Base-by-base conservation (phyloP, 768 basidiomycete genomes). In the Mycena belliarum region DNA sequence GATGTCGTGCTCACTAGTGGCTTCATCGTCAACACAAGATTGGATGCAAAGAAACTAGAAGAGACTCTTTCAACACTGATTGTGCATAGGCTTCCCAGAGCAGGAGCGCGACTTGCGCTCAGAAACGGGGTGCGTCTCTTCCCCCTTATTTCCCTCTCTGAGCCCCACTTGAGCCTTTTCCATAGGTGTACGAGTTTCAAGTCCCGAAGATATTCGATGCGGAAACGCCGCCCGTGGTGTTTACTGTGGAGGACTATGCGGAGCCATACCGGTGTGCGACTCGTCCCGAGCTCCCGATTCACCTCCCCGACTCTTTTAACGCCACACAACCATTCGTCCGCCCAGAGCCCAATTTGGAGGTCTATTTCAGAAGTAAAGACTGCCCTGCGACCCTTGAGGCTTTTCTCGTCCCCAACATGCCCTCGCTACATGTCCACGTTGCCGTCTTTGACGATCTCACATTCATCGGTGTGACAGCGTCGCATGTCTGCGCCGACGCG, bases 371-470 rank as follows among this genome's bases (percentile, higher is more conserved):
- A 10, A 49, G 51, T 29, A 32, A 7, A 8, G 11, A 23, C 3
- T 60, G 52, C 35, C 59, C 59, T 1, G 21, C 16, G 15, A 15
- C 42, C 14, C 33, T 49, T 2, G 43, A 33, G 1, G 48, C 15
- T 3, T 49, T 60, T 32, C 29, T 60, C 10, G 35, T 21, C 12
- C 46, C 59, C 25, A 54, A 49, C 23, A 50, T 14, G 6, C 59
- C 59, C 20, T 25, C 50, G 12, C 5, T 55, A 0, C 52, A 60
- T 16, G 52, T 60, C 21, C 59, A 60, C 29, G 47, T 55, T 29
- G 40, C 59, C 25, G 33, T 33, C 2, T 60, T 60, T 20, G 42
- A 60, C 47, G 59, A 60, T 16, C 41, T 60, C 26, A 60, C 59
- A 9, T 60, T 54, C 48, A 40, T 60, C 15, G 59, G 52, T 2